These are phyloP conservation scores for Theobroma grandiflorum DNA, from an alignment of 441 rosid genomes.

Conservation along the genomic window DNA sequence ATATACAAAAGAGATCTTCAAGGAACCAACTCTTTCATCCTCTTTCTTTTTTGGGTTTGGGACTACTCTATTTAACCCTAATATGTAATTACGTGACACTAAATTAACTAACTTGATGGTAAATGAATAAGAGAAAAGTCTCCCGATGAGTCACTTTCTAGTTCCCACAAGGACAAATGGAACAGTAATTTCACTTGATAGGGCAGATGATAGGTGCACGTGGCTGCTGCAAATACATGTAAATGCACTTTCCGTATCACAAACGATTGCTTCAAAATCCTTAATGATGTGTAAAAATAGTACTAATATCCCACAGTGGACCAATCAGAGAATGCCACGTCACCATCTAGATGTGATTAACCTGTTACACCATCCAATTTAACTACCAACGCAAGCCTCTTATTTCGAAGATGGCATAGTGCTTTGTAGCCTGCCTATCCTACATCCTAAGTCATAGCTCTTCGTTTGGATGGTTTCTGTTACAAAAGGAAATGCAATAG, in stretches of 20 bases:
- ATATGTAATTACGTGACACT: too few relatives aligned
- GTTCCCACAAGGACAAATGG: neutral
- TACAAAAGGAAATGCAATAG: too few relatives aligned
- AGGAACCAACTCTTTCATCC: neutral
- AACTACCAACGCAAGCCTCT: too few relatives aligned
- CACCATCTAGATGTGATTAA: too few relatives aligned
- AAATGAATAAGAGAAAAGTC: neutral
- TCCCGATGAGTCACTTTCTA: neutral
- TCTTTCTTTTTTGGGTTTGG: neutral
- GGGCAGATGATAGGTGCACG: neutral
- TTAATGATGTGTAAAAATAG: too few relatives aligned
- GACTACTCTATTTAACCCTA: neutral
- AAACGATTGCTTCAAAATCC: neutral
- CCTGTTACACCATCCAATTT: too few relatives aligned
- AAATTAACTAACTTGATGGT: neutral
- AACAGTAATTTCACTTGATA: neutral
- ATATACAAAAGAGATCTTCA: neutral
- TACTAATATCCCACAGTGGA: too few relatives aligned
- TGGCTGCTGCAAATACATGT: neutral
- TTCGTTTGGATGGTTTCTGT: too few relatives aligned
- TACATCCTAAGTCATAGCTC: too few relatives aligned
- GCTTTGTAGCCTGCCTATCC: too few relatives aligned
- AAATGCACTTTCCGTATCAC: neutral
- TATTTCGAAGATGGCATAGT: too few relatives aligned
- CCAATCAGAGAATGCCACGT: too few relatives aligned